These are phyloP conservation scores for Ascodesmis nigricans DNA, from an alignment of 495 filamentous ascomycete species.

Conservation along the genomic window DNA sequence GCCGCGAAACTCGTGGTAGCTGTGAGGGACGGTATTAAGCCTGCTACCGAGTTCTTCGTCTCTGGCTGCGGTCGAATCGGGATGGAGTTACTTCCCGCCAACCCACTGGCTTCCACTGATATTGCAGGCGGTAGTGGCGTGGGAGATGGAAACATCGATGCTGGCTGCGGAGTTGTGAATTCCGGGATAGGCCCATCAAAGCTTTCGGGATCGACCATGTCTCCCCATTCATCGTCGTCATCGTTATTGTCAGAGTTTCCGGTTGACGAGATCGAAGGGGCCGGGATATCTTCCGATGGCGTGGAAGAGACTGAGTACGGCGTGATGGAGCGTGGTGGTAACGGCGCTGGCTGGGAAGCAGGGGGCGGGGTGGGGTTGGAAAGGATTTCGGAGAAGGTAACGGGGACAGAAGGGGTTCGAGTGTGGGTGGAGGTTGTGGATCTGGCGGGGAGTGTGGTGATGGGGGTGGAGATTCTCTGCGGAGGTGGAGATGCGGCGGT, in stretches of 20 bases:
- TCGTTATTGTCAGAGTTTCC: constrained; percentile 6
- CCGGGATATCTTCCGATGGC: neutral
- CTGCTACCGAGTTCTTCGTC: no score
- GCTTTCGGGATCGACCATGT: constrained; percentile 22
- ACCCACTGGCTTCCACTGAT: neutral
- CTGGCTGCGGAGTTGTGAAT: neutral
- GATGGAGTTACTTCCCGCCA: neutral
- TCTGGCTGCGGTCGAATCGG: neutral
- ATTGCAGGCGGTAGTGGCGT: neutral
- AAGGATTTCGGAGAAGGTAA: neutral
- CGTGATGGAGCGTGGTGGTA: neutral
- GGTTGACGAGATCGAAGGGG: neutral
- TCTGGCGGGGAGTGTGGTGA: no score
- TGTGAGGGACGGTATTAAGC: no score
- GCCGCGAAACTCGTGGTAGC: no score
- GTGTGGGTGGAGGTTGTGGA: no score
- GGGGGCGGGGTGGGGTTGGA: neutral
- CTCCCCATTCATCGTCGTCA: constrained; percentile 26
- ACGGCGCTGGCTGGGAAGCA: neutral
- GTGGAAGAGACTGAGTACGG: neutral
- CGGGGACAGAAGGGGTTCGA: neutral
- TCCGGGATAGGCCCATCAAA: neutral
- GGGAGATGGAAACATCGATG: neutral
- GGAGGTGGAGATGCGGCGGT: no score
- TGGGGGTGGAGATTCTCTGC: no score